Conservation (phyloP, 305 asterid genomes). For the Caryopteris hybrid region DNA sequence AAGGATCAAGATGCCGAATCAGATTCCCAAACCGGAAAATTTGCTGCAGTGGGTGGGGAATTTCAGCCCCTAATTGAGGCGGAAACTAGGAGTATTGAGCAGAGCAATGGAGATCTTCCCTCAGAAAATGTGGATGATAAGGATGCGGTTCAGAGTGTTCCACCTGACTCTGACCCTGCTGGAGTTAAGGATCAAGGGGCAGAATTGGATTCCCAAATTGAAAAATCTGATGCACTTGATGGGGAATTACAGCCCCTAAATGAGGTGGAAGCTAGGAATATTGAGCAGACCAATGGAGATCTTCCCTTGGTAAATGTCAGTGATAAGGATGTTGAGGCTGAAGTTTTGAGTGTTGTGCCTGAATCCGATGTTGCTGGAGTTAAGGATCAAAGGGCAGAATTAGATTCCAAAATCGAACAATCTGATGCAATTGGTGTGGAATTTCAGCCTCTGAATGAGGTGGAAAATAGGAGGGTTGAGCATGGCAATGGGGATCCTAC, state of each 20-base stretch:
- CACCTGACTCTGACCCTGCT: neutral
- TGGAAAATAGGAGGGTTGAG: conserved; percentile 19
- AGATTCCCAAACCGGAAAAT: neutral
- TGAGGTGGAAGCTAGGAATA: conserved; percentile 13
- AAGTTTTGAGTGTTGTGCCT: neutral
- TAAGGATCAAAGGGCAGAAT: neutral
- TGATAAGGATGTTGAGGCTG: neutral
- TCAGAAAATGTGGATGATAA: neutral
- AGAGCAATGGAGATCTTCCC: neutral
- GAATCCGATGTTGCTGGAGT: neutral
- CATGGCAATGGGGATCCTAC: conserved; percentile 2
- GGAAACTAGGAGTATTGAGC: conserved; percentile 10
- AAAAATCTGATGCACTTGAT: conserved; percentile 6
- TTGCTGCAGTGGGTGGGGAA: conserved; percentile 8
- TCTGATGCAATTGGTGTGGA: conserved; percentile 9
- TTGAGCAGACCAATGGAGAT: neutral
- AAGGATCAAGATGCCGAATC: neutral
- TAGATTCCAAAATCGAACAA: neutral
- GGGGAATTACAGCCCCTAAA: neutral
- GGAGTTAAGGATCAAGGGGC: conserved; percentile 8
- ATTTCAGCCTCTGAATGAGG: conserved; percentile 8
- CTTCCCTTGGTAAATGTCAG: neutral
- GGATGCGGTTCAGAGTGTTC: neutral
- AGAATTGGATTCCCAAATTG: neutral
- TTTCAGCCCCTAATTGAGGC: conserved; percentile 3